phyloP scores from a whole-genome alignment of 352 stramenopile species.

The Blastocystis hominis region DNA sequence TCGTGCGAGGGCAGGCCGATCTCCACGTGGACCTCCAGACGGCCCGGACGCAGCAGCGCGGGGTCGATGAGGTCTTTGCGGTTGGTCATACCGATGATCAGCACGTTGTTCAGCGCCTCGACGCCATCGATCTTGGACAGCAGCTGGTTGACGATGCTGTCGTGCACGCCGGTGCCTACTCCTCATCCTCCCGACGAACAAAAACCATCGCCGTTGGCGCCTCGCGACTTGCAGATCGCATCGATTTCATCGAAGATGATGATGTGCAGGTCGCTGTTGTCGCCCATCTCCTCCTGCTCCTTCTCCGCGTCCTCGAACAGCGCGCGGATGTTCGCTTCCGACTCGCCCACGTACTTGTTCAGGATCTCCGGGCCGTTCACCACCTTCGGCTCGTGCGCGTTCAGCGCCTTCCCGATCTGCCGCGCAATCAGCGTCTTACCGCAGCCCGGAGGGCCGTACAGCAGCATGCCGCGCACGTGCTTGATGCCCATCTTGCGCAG shows the following conservation, averaged over 20 bases:
- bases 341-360: constrained; percentile 96
- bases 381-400: constrained; percentile 80
- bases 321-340: constrained; percentile 94
- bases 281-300: constrained; percentile 74
- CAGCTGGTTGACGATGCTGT: constrained; percentile 97
- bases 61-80: constrained; percentile 84
- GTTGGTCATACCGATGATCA: constrained; percentile 99
- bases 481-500: constrained; percentile 93
- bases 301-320: constrained; percentile 86
- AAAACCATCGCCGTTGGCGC: constrained; percentile 61
- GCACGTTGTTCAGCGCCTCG: constrained; percentile 95
- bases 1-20: constrained; percentile 91
- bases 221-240: constrained; percentile 93
- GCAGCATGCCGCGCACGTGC: constrained; percentile 87
- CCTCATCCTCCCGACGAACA: neutral
- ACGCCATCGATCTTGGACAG: constrained; percentile 98
- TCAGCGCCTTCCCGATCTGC: constrained; percentile 92
- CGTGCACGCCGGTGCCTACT: constrained; percentile 85
- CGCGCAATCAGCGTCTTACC: constrained; percentile 93
- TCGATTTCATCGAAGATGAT: constrained; percentile 99
- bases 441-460: constrained; percentile 75
- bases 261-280: constrained; percentile 94
- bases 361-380: constrained; percentile 97
- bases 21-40: constrained; percentile 97
- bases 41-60: constrained; percentile 89